Conservation (phyloP, 768 basidiomycete genomes). For the Piloderma croceum region DNA sequence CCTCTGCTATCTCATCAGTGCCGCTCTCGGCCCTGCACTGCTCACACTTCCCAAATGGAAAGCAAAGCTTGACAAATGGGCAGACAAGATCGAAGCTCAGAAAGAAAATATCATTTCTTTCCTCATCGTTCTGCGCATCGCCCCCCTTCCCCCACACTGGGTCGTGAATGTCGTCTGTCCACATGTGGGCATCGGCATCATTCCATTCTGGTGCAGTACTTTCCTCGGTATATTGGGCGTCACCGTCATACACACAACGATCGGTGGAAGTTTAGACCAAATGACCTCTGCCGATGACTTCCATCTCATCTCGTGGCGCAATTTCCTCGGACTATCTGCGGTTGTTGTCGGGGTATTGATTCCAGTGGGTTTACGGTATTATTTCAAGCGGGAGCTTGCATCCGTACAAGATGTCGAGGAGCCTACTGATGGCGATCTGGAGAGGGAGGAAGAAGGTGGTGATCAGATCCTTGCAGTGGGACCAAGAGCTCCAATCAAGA, state of each 20-base stretch:
- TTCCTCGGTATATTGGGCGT: constrained; percentile 90
- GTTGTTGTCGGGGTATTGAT: constrained; percentile 91
- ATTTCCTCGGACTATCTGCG: constrained; percentile 79
- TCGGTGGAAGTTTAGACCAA: constrained; percentile 86
- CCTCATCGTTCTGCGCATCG: constrained; percentile 90
- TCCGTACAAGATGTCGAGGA: constrained; percentile 29
- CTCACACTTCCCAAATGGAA: constrained; percentile 84
- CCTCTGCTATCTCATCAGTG: constrained; percentile 88
- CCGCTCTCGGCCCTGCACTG: constrained; percentile 88
- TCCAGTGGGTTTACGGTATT: constrained; percentile 79
- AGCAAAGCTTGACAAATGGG: constrained; percentile 76
- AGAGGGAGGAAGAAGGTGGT: constrained; percentile 27
- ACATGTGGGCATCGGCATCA: constrained; percentile 80
- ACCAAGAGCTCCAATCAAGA: constrained; percentile 42
- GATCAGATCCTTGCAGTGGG: constrained; percentile 55
- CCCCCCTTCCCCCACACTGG: constrained; percentile 95
- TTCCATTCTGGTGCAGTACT: constrained; percentile 86
- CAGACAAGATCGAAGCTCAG: constrained; percentile 68
- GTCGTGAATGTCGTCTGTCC: constrained; percentile 90
- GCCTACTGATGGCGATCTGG: constrained; percentile 17
- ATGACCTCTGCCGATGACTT: constrained; percentile 96
- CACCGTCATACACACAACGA: constrained; percentile 90
- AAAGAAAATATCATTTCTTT: constrained; percentile 86
- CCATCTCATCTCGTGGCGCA: constrained; percentile 86
- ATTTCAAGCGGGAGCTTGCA: constrained; percentile 43